Evolutionary conservation across 1,139 yeast species (phyloP).

Genomic region (Sugiyamaella japonica): DNA sequence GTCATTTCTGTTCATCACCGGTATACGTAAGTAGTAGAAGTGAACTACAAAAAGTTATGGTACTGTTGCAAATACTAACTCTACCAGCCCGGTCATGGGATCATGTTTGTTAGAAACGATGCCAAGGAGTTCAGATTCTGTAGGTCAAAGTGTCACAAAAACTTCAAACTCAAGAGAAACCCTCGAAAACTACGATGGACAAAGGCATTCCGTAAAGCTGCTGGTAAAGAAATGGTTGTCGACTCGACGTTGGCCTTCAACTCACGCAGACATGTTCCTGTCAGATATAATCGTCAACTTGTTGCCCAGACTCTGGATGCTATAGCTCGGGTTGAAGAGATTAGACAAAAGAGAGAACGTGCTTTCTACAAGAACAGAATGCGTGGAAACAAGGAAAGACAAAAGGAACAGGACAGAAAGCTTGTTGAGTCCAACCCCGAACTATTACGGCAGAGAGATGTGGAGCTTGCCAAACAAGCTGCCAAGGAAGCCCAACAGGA

Average conservation of each 20-base stretch:
- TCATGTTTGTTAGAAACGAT: slow-evolving; percentile 96
- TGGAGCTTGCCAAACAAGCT: slow-evolving; percentile 78
- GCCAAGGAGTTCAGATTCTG: slow-evolving; percentile 97
- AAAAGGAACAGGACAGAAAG: slow-evolving; percentile 81
- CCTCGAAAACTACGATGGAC: slow-evolving; percentile 99
- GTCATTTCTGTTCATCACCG: slow-evolving; percentile 98
- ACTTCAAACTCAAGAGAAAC: slow-evolving; percentile 97
- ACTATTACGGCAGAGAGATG: slow-evolving; percentile 86
- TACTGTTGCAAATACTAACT: slow-evolving; percentile 3
- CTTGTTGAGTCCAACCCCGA: slow-evolving; percentile 87
- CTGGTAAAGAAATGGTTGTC: slow-evolving; percentile 97
- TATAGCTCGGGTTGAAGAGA: slow-evolving; percentile 94
- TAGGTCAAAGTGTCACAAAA: slow-evolving; percentile 96
- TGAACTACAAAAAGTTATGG: neutral
- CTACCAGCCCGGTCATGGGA: slow-evolving; percentile 83
- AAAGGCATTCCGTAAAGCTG: slow-evolving; percentile 98
- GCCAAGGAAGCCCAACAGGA: slow-evolving; percentile 61
- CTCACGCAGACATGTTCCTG: slow-evolving; percentile 96
- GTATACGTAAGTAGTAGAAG: slow-evolving; percentile 27
- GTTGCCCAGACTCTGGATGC: slow-evolving; percentile 93
- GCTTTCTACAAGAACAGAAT: slow-evolving; percentile 99
- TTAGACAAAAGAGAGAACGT: slow-evolving; percentile 93
- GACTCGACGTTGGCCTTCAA: slow-evolving; percentile 96
- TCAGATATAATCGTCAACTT: slow-evolving; percentile 93
- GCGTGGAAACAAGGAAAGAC: slow-evolving; percentile 93